Evolutionary conservation across 352 stramenopile genomes (phyloP), one percentile per base, ranked within the genome.

Genomic region (Phytophthora cajani): DNA sequence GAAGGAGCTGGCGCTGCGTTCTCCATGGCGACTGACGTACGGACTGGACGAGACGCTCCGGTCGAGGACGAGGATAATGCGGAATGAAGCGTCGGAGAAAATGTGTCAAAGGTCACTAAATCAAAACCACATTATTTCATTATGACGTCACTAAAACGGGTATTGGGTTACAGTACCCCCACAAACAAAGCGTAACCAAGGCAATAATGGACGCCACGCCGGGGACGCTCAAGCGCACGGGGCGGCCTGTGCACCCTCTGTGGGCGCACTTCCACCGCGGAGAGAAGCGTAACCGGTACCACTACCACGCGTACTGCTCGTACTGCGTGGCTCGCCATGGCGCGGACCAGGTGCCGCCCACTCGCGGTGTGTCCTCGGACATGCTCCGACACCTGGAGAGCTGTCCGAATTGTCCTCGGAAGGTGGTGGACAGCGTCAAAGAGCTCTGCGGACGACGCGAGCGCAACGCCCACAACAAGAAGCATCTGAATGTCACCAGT

Each of bases 261-360:
- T 94, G 88, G 88, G 80, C 79, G 25, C 85, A 94, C 59, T 95
- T 94, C 73, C 82, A 94, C 60, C 88, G 88, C 47, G 88, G 88
- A 33, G 87, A 92, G 71, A 95, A 95, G 77, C 85, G 86, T 21
- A 95, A 95, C 50, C 82, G 86, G 21, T 93, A 93, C 68, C 88
- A 95, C 52, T 93, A 95, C 74, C 88, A 94, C 58, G 84, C 88
- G 33, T 95, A 89, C 62, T 95, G 88, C 64, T 75, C 84, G 8
- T 95, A 93, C 74, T 95, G 88, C 62, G 77, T 94, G 42, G 75
- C 79, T 67, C 80, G 78, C 16, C 79, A 89, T 54, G 85, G 84
- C 25, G 54, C 66, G 11, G 77, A 74, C 46, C 80, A 89, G 14
- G 83, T 93, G 38, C 67, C 81, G 23, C 73, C 88, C 50, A 95